phyloP scores from a whole-genome alignment of 2,329 filamentous ascomycete species.

The Stagonosporopsis rhizophila region DNA sequence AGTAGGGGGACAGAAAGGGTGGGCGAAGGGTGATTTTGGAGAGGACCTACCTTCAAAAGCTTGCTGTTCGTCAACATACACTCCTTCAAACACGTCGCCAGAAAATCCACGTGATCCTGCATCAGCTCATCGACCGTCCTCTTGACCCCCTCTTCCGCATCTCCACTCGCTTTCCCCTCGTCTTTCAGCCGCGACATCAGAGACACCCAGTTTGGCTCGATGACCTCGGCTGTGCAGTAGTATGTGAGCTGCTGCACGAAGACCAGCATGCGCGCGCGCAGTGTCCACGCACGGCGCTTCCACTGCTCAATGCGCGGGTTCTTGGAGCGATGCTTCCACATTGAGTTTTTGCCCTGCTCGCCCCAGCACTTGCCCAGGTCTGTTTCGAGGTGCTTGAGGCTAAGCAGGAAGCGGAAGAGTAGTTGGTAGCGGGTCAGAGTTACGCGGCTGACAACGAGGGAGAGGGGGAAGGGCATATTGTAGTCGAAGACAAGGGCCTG shows the following conservation, averaged over 20 bases:
- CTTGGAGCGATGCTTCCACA: slow-evolving; percentile 83
- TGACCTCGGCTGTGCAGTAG: slow-evolving; percentile 95
- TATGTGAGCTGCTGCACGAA: slow-evolving; percentile 97
- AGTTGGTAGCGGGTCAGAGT: slow-evolving; percentile 97
- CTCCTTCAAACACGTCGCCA: slow-evolving; percentile 97
- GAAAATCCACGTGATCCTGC: slow-evolving; percentile 98
- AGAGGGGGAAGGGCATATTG: slow-evolving; percentile 91
- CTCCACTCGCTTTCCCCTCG: slow-evolving; percentile 50
- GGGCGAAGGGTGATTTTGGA: not conserved
- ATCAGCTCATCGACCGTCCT: slow-evolving; percentile 96
- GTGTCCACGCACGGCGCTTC: slow-evolving; percentile 91
- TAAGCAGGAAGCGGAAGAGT: slow-evolving; percentile 91
- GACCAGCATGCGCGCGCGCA: slow-evolving; percentile 92
- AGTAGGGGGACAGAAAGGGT: no score
- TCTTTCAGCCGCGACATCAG: slow-evolving; percentile 84
- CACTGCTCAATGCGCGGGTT: slow-evolving; percentile 80
- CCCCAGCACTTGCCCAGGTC: slow-evolving; percentile 89
- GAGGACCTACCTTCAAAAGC: slow-evolving; percentile 73
- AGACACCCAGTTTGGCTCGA: slow-evolving; percentile 95
- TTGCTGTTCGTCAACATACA: slow-evolving; percentile 99
- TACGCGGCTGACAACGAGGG: slow-evolving; percentile 92
- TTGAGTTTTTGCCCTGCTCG: slow-evolving; percentile 79
- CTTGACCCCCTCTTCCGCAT: slow-evolving; percentile 57
- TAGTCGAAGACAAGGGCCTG: slow-evolving; percentile 95
- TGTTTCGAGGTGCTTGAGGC: slow-evolving; percentile 86